Conservation (phyloP, 2,329 filamentous ascomycete species). For the Exophiala mesophila region DNA sequence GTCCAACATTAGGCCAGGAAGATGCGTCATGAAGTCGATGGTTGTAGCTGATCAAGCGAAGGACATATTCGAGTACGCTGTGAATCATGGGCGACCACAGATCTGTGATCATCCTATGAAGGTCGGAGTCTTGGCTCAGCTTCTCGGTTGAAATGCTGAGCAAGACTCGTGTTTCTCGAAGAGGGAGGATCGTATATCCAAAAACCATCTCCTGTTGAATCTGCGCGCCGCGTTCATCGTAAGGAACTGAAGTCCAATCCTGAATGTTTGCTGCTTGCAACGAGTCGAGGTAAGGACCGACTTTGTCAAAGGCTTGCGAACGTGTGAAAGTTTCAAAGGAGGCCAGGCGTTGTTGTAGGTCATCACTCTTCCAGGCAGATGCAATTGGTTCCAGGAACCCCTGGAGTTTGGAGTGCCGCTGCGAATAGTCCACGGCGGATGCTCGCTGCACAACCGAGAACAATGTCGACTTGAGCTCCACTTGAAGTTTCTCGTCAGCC, state of each 20-base stretch:
- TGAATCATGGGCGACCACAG: constrained; percentile 86
- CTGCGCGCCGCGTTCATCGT: constrained; percentile 73
- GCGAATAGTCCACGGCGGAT: constrained; percentile 63
- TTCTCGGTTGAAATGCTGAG: constrained; percentile 90
- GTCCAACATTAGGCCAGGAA: constrained; percentile 74
- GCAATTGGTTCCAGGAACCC: constrained; percentile 79
- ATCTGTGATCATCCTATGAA: constrained; percentile 69
- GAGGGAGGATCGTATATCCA: constrained; percentile 62
- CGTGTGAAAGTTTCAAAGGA: constrained; percentile 75
- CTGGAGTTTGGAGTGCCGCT: constrained; percentile 66
- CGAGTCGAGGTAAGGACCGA: constrained; percentile 71
- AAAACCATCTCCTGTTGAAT: constrained; percentile 75
- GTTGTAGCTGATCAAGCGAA: constrained; percentile 80
- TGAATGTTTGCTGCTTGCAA: constrained; percentile 68
- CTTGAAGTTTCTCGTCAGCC: constrained; percentile 74
- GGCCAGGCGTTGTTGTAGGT: constrained; percentile 63
- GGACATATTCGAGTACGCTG: constrained; percentile 74
- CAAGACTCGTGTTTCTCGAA: constrained; percentile 85
- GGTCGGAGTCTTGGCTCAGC: constrained; percentile 65
- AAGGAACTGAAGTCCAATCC: constrained; percentile 74
- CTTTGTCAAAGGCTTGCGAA: constrained; percentile 71
- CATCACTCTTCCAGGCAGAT: constrained; percentile 69
- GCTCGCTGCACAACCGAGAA: constrained; percentile 94
- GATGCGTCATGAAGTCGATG: constrained; percentile 84
- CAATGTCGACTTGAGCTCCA: constrained; percentile 83